Evolutionary conservation across 768 basidiomycete genomes (phyloP).

Genomic region (Naganishia vaughanmartiniae): DNA sequence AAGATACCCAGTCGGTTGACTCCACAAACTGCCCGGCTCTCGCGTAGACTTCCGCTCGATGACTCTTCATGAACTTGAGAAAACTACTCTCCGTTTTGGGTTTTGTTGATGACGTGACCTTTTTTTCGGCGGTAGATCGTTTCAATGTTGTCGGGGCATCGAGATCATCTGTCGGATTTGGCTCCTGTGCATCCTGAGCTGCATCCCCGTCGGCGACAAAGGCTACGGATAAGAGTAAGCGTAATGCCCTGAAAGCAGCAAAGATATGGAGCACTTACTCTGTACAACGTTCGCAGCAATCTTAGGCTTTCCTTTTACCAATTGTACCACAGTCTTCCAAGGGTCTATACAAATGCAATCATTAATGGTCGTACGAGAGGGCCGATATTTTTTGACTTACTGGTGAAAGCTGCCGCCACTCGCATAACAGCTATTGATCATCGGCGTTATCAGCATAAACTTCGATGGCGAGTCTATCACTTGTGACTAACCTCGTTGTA

Average conservation of each 20-base stretch:
- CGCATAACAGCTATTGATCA: background rate
- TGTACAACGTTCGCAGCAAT: background rate
- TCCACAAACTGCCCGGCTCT: background rate
- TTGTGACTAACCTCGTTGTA: background rate
- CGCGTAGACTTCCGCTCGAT: conserved; percentile 1
- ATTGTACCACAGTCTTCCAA: background rate
- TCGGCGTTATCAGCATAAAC: background rate
- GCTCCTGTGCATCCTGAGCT: background rate
- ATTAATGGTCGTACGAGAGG: background rate
- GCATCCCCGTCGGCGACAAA: background rate
- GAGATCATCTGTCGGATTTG: background rate
- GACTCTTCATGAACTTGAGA: background rate
- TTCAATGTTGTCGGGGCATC: background rate
- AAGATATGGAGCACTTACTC: background rate
- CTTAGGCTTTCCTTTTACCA: background rate
- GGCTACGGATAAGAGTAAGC: background rate
- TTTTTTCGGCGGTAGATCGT: background rate
- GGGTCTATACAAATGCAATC: background rate
- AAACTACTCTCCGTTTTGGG: background rate
- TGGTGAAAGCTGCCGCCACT: background rate
- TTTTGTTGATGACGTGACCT: background rate
- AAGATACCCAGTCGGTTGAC: conserved; percentile 1
- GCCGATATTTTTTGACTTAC: background rate
- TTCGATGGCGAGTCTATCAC: background rate
- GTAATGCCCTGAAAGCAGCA: background rate